Base-by-base conservation (phyloP, 2,329 filamentous ascomycete genomes). In the Mollisiaceae sp. region DNA sequence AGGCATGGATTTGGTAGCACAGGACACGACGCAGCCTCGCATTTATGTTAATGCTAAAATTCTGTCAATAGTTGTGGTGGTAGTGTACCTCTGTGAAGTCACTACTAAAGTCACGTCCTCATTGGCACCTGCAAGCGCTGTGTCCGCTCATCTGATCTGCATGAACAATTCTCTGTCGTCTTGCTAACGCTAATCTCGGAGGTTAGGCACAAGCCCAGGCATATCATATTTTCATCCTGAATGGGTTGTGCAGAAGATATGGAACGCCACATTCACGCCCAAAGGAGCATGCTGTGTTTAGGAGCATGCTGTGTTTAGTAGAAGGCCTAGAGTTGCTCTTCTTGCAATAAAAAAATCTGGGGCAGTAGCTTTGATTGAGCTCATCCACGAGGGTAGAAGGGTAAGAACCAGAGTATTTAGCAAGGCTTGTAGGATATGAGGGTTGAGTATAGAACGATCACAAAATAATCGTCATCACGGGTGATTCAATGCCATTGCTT, bases 341-440 rank as follows among this genome's bases (percentile, higher is more conserved):
- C 89, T 90, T 92, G 82, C 85, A 84, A 86, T 86, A 86, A 92
- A 92, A 92, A 91, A 90, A n/a, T n/a, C n/a, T n/a, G 89, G 90
- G 86, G 87, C 82, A 84, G 82, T 32, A 88, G 88, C 89, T 92
- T 82, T 79, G 86, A 74, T 72, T 68, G 72, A 75, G 77, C 75
- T 73, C 72, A 72, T 77, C 76, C 75, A 65, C 71, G 27, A 75
- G 74, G 77, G 72, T 82, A 78, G 80, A 79, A 78, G 80, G 84
- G 86, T 87, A 85, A 82, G 85, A 87, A 84, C 91, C 91, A 90
- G 90, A 93, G 90, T 93, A 90, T 91, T 91, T 70, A 88, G 85
- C 84, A 89, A 91, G 88, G 20, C 20, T 6, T 54, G 6, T 32
- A 32, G 6, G 27, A 32, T 20, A 43, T 64, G 24, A 57, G 52